phyloP scores from a whole-genome alignment of 352 stramenopile genomes.

The Phytophthora sansomeana region DNA sequence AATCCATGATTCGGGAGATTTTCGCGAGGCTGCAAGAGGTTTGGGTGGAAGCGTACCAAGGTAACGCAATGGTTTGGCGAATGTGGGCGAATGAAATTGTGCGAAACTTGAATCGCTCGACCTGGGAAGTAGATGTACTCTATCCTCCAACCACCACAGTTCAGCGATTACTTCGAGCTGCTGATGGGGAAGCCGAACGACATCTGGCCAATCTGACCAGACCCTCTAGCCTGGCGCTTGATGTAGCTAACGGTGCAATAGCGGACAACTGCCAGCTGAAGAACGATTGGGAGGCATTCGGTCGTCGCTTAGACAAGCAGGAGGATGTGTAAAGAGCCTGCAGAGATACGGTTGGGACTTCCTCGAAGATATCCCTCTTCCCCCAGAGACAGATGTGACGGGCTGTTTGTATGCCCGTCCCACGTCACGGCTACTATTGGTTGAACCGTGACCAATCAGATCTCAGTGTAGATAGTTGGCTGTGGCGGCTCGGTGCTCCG shows the following conservation, averaged over 20 bases:
- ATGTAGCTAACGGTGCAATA: constrained; percentile 9
- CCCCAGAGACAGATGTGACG: too few relatives aligned
- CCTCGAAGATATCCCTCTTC: too few relatives aligned
- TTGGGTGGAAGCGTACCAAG: constrained; percentile 14
- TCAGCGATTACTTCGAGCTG: background rate
- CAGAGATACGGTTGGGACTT: too few relatives aligned
- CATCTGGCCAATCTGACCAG: background rate
- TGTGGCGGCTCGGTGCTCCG: too few relatives aligned
- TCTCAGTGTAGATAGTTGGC: too few relatives aligned
- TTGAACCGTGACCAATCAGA: too few relatives aligned
- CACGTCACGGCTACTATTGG: too few relatives aligned
- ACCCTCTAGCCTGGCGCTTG: background rate
- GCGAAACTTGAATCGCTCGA: constrained; percentile 13
- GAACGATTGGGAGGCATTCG: constrained; percentile 3
- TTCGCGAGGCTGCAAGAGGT: background rate
- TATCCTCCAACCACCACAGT: background rate
- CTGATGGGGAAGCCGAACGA: background rate
- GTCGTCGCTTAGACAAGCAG: too few relatives aligned
- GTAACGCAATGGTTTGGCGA: background rate
- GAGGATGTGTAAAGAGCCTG: too few relatives aligned
- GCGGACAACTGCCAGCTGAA: constrained; percentile 1
- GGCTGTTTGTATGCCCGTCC: too few relatives aligned
- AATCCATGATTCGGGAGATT: background rate
- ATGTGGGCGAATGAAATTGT: constrained; percentile 19
- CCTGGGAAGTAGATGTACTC: constrained; percentile 2